Evolutionary conservation across 2,329 filamentous ascomycete species (phyloP).

Genomic region (Penicillium verrucosum): DNA sequence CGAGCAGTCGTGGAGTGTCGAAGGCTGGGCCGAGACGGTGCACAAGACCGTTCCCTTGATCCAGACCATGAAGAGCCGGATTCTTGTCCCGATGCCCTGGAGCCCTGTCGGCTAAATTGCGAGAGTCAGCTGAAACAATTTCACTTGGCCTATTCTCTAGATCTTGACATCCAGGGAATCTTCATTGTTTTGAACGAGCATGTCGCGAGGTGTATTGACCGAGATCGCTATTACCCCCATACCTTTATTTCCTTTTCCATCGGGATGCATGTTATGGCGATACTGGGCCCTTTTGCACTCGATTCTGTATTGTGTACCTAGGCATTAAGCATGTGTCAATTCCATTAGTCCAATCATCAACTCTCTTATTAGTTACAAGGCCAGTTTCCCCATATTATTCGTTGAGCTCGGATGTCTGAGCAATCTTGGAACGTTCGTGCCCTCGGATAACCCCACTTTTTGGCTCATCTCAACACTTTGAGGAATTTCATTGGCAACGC

Average conservation of each 20-base stretch:
- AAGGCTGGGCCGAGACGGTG: constrained; percentile 95
- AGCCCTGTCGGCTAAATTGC: constrained; percentile 72
- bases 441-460: constrained; percentile 22
- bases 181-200: neutral
- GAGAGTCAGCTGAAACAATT: neutral
- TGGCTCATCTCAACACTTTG: constrained; percentile 7
- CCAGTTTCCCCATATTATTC: neutral
- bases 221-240: neutral
- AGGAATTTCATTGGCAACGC: constrained; percentile 16
- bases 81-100: constrained; percentile 94
- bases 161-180: neutral
- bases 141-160: neutral
- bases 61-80: constrained; percentile 90
- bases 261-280: neutral
- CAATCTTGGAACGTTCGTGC: neutral
- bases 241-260: neutral
- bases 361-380: neutral
- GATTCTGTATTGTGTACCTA: constrained; percentile 23
- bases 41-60: constrained; percentile 98
- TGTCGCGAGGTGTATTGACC: neutral
- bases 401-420: neutral
- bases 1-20: constrained; percentile 91
- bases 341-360: constrained; percentile 6
- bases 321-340: constrained; percentile 12
- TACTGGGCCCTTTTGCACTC: neutral